A percentile compares a stretch with the other conserved stretches of the same genome.
These are phyloP conservation scores for Thelonectria blattea DNA, from an alignment of 2,329 filamentous ascomycete species.

Conservation along the genomic window DNA sequence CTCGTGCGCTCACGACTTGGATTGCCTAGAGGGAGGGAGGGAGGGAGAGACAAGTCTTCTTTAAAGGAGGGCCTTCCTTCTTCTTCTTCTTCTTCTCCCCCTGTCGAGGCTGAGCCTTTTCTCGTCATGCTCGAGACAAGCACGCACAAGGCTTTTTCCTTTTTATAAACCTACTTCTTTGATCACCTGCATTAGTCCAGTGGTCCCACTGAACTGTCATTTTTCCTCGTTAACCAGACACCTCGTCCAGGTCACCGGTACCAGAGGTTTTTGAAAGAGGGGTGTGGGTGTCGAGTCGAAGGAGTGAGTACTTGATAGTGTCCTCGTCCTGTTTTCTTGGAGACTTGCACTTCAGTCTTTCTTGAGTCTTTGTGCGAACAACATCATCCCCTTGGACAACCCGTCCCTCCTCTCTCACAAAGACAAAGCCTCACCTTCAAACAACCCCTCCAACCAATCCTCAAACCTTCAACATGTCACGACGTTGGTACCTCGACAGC, in stretches of 20 bases:
- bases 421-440: neutral
- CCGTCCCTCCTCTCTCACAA: neutral
- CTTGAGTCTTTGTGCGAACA: neutral
- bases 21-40: constrained; percentile 6
- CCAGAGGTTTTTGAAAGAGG: constrained; percentile 4
- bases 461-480: constrained; percentile 40
- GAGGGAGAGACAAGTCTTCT: no score
- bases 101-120: neutral
- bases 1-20: constrained; percentile 16
- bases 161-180: constrained; percentile 23
- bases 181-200: constrained; percentile 38
- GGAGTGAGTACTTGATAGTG: constrained; percentile 23
- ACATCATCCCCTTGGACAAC: neutral
- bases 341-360: constrained; percentile 17
- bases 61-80: no score
- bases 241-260: constrained; percentile 30
- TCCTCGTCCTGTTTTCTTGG: constrained; percentile 7
- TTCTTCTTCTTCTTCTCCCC: constrained; percentile 8
- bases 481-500: constrained; percentile 47
- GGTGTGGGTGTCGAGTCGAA: constrained; percentile 9
- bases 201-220: constrained; percentile 23
- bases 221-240: constrained; percentile 27
- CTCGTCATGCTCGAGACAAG: constrained; percentile 6
- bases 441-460: neutral
- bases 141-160: neutral